Evolutionary conservation across 2,329 filamentous ascomycete species (phyloP), one percentile per base, ranked within the genome.

Genomic region (Penicillium brevicompactum): DNA sequence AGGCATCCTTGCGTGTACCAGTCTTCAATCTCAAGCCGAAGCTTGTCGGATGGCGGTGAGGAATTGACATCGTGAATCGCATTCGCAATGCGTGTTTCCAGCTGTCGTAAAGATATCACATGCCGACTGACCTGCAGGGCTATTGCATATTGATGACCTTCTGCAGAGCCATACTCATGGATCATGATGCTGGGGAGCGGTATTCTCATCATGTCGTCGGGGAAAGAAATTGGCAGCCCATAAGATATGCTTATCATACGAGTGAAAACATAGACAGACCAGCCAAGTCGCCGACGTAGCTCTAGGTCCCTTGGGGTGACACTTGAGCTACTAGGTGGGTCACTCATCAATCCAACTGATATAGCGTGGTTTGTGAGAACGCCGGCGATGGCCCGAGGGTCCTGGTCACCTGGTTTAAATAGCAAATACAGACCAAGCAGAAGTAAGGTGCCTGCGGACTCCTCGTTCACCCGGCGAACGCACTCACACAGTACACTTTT

Each of bases 1-100:
- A 80, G 71, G 45, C 76, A 80, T 1, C 77, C 78, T 31, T 72
- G 75, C 53, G 72, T 78, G 56, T 80, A 80, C 76, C 78, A 80
- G 55, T 79, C 72, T 50, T 80, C 77, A 18, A 80, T 78, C 24
- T 76, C 70, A n/a, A 71, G 65, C n/a, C 75, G 69, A 24, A 78
- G 67, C 18, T 67, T 66, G 38, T 69, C 68, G 65, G 7, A 67
- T 62, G 10, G 78, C 57, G 11, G 78, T 77, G n/a, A 68, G 66
- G 41, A 7, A 37, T 4, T 37, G 34, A n/a, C 13, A n/a, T 37
- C 34, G 16, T 37, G 13, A 6, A 37, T 37, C 4, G 34, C 11
- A n/a, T 16, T 37, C 3, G n/a, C 34, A 37, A 37, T 14, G 13
- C 34, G 34, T 16, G 75, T 73, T 58, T 80, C 78, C 0, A 80